A percentile compares a stretch with the other conserved stretches of the same genome.
Conservation (phyloP, 2,329 filamentous ascomycete species). For the Balansia obtecta region DNA sequence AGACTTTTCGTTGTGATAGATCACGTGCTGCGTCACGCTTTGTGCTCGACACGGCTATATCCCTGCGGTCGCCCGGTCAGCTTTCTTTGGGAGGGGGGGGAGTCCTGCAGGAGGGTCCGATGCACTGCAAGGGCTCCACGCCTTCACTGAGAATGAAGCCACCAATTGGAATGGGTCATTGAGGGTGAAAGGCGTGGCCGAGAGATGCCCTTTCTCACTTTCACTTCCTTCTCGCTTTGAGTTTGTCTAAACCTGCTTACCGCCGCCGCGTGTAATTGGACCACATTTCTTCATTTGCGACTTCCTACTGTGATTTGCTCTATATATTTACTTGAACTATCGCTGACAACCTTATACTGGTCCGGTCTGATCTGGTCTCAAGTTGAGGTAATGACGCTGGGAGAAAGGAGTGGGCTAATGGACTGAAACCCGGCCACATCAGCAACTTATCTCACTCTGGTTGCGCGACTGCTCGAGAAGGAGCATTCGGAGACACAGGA, state of each 20-base stretch:
- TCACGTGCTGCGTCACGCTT: conserved; percentile 5
- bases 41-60: not conserved
- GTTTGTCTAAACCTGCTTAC: conserved; percentile 2
- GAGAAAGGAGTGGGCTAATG: not conserved
- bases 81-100: not conserved
- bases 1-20: not conserved
- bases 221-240: not conserved
- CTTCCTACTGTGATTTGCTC: not conserved
- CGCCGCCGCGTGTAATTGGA: not conserved
- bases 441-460: not conserved
- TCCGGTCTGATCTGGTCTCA: not conserved
- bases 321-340: not conserved
- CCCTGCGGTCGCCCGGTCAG: conserved; percentile 19
- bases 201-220: conserved; percentile 1
- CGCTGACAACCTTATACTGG: not conserved
- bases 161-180: conserved; percentile 3
- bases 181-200: not conserved
- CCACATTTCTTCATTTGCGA: not conserved
- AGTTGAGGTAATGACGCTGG: conserved; percentile 3
- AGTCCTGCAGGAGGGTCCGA: conserved; percentile 10
- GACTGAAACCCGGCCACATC: not conserved
- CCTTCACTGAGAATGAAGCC: not conserved
- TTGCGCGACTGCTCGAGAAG: not conserved
- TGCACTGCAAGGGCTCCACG: not conserved
- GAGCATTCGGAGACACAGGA: not conserved